Base-by-base conservation (phyloP, 2,329 filamentous ascomycete genomes). In the Boeremia exigua region DNA sequence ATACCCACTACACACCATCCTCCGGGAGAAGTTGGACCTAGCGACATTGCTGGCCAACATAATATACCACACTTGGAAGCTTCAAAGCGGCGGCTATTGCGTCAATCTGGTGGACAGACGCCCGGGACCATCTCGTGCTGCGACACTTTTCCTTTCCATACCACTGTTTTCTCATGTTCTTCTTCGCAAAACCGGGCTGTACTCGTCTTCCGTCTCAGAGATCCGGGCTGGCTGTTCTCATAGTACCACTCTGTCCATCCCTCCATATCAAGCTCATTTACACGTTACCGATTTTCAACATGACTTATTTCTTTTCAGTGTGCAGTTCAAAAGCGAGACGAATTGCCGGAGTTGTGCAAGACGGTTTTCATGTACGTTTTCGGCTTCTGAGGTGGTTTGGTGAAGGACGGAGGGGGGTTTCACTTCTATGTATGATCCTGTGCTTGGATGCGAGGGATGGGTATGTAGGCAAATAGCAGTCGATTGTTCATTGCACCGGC, bases 61-160 rank as follows among this genome's bases (percentile, higher is more conserved):
- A 73, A 74, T 70, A 70, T 59, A 60, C 56, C 63, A 61, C 54
- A 66, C 60, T 66, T 65, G 68, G 66, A 63, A 63, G 65, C 54
- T 30, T 54, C 49, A 63, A 66, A 52, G 48, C 54, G 59, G 63
- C 62, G 55, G 62, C 59, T 48, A 59, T 62, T 56, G 65, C 64
- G 60, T 67, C 60, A 59, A 61, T 50, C 46, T 59, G 63, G 61
- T 64, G 67, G 67, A 67, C 55, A 68, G 70, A 67, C 68, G 71
- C 70, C 69, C 62, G 69, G 68, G 61, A 66, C 62, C 36, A 59
- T 63, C 65, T 68, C 67, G 59, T 62, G 58, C 56, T 67, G 48
- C 48, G 54, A 52, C 40, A 59, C 46, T 65, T 67, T 66, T 66
- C 59, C 62, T 58, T 65, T 61, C 51, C 72, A 75, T 73, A 73